phyloP scores from a whole-genome alignment of 2,329 filamentous ascomycete species.

The Alternaria postmessia region DNA sequence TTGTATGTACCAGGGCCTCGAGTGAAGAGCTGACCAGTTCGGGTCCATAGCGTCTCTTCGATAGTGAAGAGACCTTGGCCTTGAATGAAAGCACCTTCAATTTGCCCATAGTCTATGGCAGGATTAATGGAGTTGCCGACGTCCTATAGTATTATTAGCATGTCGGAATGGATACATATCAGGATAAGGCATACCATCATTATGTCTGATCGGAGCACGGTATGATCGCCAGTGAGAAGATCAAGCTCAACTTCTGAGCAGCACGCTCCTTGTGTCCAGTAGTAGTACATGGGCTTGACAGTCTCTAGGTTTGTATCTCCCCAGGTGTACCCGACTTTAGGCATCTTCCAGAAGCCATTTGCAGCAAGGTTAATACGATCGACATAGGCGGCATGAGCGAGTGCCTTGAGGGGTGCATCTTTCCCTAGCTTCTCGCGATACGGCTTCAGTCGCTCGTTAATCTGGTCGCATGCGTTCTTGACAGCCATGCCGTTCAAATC shows the following conservation, averaged over 20 bases:
- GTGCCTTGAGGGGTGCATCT: slow-evolving; percentile 79
- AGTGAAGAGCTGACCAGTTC: slow-evolving; percentile 71
- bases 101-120: slow-evolving; percentile 80
- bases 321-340: slow-evolving; percentile 94
- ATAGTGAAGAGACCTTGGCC: slow-evolving; percentile 81
- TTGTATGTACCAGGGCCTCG: slow-evolving; percentile 76
- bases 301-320: slow-evolving; percentile 55
- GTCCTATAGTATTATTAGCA: slow-evolving; percentile 58
- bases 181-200: slow-evolving; percentile 70
- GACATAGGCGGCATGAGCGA: slow-evolving; percentile 91
- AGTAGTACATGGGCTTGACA: slow-evolving; percentile 82
- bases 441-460: slow-evolving; percentile 84
- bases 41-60: slow-evolving; percentile 74
- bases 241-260: slow-evolving; percentile 91
- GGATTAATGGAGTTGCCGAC: slow-evolving; percentile 82
- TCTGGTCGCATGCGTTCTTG: slow-evolving; percentile 85
- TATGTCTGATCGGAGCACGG: slow-evolving; percentile 83
- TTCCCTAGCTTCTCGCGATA: slow-evolving; percentile 83
- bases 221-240: slow-evolving; percentile 91
- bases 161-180: neutral
- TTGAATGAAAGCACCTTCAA: slow-evolving; percentile 82
- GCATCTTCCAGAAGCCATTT: slow-evolving; percentile 96
- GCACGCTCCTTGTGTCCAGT: slow-evolving; percentile 88
- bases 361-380: slow-evolving; percentile 94
- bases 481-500: slow-evolving; percentile 96